Base-by-base conservation (phyloP, 164 flowering plant species). In the Annona cherimola region DNA sequence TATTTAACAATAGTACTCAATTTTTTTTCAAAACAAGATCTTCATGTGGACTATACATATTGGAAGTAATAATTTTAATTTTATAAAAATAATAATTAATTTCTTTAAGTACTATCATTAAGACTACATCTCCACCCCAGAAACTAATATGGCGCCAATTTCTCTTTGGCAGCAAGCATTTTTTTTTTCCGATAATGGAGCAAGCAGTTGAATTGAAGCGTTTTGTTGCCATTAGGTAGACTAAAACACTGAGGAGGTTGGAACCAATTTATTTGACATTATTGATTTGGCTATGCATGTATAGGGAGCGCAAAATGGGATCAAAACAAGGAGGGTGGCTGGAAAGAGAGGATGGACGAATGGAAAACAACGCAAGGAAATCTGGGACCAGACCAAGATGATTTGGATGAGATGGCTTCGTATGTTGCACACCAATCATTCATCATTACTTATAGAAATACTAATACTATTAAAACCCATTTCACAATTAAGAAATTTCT, bases 311-410 rank as follows among this genome's bases (percentile, higher is more conserved):
- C 81, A 61, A 85, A 89, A 81, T 88, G 95, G 97, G 98, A 92
- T 77, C 95, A 84, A 35, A 92, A 81, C 84, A 94, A 86, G 75
- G 97, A 90, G 63, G 86, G 77, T 70, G 95, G 90, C 19, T 90
- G 98, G 97, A 90, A 87, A 74, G 99, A 92, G 11, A 75, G 93
- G 35, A 92, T 86, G 93, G 98, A 93, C 71, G 98, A 95, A 4
- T 91, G 98, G 93, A 93, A 91, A 82, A 42, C 87, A 78, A 93
- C 88, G 78, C 99, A 95, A 74, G 98, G 98, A 35, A 84, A 87
- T 69, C 79, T 90, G 8, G 92, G 87, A 42, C 80, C 81, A 5
- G 96, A 93, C 39, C 71, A 69, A 8, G 90, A 90, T 39, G 91
- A 89, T 42, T 76, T 75, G 14, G 99, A 91, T 60, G 98, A 91